Base-by-base conservation (phyloP, 257 asterid species). In the Nicotiana otophora region DNA sequence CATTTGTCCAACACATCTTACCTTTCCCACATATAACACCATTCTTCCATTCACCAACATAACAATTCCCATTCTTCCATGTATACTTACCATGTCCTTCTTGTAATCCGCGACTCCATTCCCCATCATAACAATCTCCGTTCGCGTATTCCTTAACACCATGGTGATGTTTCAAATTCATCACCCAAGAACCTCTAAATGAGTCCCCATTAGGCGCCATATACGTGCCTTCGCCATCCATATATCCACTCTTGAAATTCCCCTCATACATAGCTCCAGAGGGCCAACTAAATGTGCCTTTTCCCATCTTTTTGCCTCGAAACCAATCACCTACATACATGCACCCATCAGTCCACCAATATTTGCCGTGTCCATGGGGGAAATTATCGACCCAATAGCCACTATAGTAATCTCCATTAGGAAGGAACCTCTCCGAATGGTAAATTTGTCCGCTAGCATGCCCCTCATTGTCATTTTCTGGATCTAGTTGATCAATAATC, bases 331-430 rank as follows among this genome's bases (percentile, higher is more conserved):
- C 83, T 34, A 81, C 55, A 15, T 81, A 81, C 83, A 81, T 64
- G 65, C 83, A 81, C 31, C 83, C 83, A 39, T 81, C 83, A 9
- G 83, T 81, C 83, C 83, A 81, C 83, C 83, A 81, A 70, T 81
- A 81, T 57, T 81, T 81, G 7, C 83, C 83, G 7, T 48, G 75
- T 23, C 83, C 83, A 70, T 81, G 83, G 48, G 83, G 83, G 31
- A 70, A 68, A 12, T 68, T 70, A 26, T 81, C 83, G 4, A 70
- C 83, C 78, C 83, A 81, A 54, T 81, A 70, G 16, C 83, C 83
- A 12, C 77, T 81, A 23, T 81, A 81, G 78, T 81, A 81, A 48
- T 81, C 83, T 55, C 83, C 83, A 39, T 81, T 81, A 12, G 83
- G 61, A 28, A 81, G 83, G 75, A 81, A 81, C 36, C 74, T 81